These are phyloP conservation scores for Rosa hybrid DNA, from an alignment of 331 rosid species.

Conservation along the genomic window DNA sequence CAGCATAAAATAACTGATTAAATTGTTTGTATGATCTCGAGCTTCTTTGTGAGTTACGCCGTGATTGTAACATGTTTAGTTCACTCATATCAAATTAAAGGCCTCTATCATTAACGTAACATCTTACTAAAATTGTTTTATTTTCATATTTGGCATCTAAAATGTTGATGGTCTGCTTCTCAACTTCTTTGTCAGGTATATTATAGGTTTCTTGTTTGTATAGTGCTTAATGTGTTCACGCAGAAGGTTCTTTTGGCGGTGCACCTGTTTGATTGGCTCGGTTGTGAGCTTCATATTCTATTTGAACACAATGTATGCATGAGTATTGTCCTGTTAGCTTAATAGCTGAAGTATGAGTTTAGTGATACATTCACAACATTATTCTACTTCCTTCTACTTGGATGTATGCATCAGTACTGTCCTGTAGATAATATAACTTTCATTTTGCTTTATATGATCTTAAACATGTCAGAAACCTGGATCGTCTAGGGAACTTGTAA, in stretches of 20 bases:
- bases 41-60: conserved; percentile 14
- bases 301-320: not conserved
- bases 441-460: conserved; percentile 2
- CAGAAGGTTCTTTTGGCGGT: not conserved
- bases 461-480: conserved; percentile 23
- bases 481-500: conserved; percentile 18
- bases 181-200: not conserved
- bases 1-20: conserved; percentile 7
- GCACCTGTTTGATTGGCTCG: conserved; percentile 18
- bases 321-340: not conserved
- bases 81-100: not conserved
- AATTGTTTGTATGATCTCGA: not conserved
- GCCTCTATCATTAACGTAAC: conserved; percentile 4
- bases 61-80: not conserved
- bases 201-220: not conserved
- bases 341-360: not conserved
- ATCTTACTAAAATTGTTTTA: not conserved
- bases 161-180: not conserved
- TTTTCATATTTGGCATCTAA: not conserved
- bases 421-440: not conserved
- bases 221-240: not conserved
- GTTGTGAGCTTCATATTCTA: not conserved
- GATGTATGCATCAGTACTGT: not conserved
- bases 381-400: not conserved
- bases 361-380: not conserved